Base-by-base conservation (phyloP, 169 alveolate genomes). In the Babesia divergens region DNA sequence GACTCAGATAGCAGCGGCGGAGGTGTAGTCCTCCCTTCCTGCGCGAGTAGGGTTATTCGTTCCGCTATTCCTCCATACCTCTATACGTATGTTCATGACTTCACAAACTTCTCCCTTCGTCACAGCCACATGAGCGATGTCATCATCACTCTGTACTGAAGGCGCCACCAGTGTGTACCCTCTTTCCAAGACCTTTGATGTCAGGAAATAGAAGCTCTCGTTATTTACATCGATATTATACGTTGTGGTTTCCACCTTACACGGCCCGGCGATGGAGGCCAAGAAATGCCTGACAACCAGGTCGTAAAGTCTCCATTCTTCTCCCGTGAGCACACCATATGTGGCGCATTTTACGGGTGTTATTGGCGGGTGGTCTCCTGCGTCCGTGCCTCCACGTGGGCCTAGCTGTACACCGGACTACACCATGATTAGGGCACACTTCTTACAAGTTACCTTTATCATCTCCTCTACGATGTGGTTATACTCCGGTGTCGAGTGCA, bases 331-430 rank as follows among this genome's bases (percentile, higher is more conserved):
- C 9, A 31, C 28, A 28, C 67, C 64, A 26, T 49, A 52, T 2
- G 64, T 28, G 5, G 20, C 67, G 26, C 50, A 34, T 56, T 90
- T 38, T 32, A 94, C 95, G 0, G 98, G 98, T 0, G 98, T 94
- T 16, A 96, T 96, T 7, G 99, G 99, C 14, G 99, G 99, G 71
- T 96, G 99, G 67, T 96, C 99, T 0, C 98, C 98, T 20, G 91
- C 95, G 80, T 96, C 97, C 16, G 75, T 71, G n/a, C 99, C 99
- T 47, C 89, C 89, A 3, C 47, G 72, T 11, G 72, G 72, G 16
- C 72, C 72, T 51, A 62, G 20, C 22, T 43, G 47, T 2, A 46
- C 34, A 62, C 92, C 88, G 22, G 75, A 75, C 26, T 88, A 82
- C 69, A 76, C 76, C 13, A 35, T 35, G 51, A 65, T 58, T 66